Percentiles rank a stretch among this genome's conserved stretches.
Conservation (phyloP, 1,284 basidiomycete species). For the Melampsora occidentalis region DNA sequence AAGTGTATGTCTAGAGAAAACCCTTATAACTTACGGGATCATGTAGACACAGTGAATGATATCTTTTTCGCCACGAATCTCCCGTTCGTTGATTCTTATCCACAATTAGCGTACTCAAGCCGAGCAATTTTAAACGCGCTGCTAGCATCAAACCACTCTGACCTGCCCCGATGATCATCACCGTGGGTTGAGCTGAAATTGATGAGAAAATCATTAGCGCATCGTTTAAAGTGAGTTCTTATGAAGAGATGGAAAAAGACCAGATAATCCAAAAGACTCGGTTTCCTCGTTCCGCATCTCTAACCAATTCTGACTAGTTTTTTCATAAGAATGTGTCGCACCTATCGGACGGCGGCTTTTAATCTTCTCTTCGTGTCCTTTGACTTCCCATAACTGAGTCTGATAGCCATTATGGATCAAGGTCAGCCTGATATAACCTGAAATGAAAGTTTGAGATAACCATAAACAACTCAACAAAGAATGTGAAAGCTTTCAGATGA, state of each 20-base stretch:
- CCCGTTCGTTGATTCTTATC: conserved; percentile 62
- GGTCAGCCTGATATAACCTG: not conserved
- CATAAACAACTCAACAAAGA: conserved; percentile 2
- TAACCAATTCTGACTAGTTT: conserved; percentile 10
- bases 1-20: not conserved
- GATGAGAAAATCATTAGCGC: not conserved
- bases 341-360: conserved; percentile 24
- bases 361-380: conserved; percentile 31
- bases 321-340: not conserved
- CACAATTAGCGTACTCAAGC: conserved; percentile 60
- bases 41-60: conserved; percentile 50
- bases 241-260: not conserved
- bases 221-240: not conserved
- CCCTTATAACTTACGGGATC: conserved; percentile 46
- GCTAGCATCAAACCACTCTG: conserved; percentile 65
- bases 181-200: conserved; percentile 22
- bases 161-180: conserved; percentile 60
- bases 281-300: conserved; percentile 6
- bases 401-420: not conserved
- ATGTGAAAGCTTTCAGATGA: conserved; percentile 22
- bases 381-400: conserved; percentile 39
- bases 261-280: not conserved
- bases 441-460: not conserved
- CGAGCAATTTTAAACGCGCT: conserved; percentile 62
- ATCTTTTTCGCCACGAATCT: conserved; percentile 54